Evolutionary conservation across 2,329 filamentous ascomycete genomes (phyloP), one percentile per base, ranked within the genome.

Genomic region (Zymoseptoria brevis): DNA sequence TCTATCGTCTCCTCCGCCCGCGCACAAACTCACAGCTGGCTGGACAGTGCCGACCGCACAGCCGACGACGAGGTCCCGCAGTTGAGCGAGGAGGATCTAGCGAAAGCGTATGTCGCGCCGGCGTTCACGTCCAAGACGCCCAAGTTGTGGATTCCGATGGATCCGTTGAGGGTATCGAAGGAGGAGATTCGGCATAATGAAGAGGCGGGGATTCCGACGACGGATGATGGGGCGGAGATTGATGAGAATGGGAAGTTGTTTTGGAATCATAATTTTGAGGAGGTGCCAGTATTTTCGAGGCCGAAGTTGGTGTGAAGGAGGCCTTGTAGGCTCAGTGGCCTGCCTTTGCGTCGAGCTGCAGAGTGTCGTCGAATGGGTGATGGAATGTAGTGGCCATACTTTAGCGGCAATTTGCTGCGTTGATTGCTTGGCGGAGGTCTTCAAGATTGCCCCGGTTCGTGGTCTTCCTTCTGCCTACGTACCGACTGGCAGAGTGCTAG

Each of bases 171-270:
- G 3, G 73, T 79, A 8, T 73, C 71, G 3, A 70, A 71, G 61
- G 70, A 76, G 50, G 76, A 79, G 63, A 74, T 78, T 19, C 62
- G 67, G 50, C 71, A 76, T 48, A 75, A 75, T 24, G 71, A 71
- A 56, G 74, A 74, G 58, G 71, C 70, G 22, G 68, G 66, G 0
- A 72, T 80, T 16, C 53, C 67, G n/a, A 75, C 75, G 4, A 78
- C 76, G 7, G 76, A 79, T 56, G 76, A 78, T 45, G 75, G 74
- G 49, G 76, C 77, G 19, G 67, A 67, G 21, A 71, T 79, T 54
- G 73, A 79, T 60, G 75, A 76, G 65, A 74, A 79, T 67, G 76
- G 75, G 22, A 75, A 71, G 62, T 67, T 79, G 49, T 69, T 72
- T 60, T 79, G 77, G 76, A 74, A 77, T 50, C 68, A 74, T 57